phyloP scores from a whole-genome alignment of 345 rosid genomes.

The Adansonia digitata region DNA sequence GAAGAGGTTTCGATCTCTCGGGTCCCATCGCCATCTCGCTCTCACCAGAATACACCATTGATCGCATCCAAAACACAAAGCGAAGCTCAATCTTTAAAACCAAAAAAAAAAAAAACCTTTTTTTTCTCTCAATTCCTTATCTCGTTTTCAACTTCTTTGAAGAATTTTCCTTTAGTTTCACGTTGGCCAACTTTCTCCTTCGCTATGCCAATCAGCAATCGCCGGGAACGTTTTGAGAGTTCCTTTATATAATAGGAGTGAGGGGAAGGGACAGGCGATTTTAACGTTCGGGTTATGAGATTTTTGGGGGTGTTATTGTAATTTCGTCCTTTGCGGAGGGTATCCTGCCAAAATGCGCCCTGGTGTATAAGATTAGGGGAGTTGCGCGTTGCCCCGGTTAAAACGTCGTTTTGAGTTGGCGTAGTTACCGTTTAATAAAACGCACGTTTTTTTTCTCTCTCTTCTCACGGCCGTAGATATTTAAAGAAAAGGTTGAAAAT shows the following conservation, averaged over 20 bases:
- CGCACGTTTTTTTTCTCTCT: not conserved
- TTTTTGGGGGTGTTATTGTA: not conserved
- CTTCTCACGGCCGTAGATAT: slow-evolving; percentile 10
- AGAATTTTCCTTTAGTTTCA: not conserved
- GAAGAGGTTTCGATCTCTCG: slow-evolving; percentile 51
- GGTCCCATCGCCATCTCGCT: slow-evolving; percentile 32
- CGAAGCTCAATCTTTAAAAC: not conserved
- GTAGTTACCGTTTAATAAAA: slow-evolving; percentile 21
- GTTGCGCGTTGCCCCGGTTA: slow-evolving; percentile 19
- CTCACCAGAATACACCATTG: slow-evolving; percentile 38
- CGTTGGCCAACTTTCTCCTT: not conserved
- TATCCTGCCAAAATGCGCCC: slow-evolving; percentile 25
- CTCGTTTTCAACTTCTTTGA: not conserved
- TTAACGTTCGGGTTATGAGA: slow-evolving; percentile 30
- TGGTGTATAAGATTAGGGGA: not conserved
- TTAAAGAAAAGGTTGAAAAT: not conserved
- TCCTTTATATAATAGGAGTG: slow-evolving; percentile 14
- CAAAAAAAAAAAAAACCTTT: not conserved
- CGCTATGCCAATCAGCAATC: slow-evolving; percentile 27
- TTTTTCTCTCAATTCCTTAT: not conserved
- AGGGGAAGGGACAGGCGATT: slow-evolving; percentile 14
- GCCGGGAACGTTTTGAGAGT: slow-evolving; percentile 34
- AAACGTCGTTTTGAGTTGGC: slow-evolving; percentile 19
- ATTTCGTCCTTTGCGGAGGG: not conserved
- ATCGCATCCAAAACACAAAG: slow-evolving; percentile 12